Evolutionary conservation across 371 early-diverging fungal genomes (phyloP), one percentile per base, ranked within the genome.

Genomic region (Nematocida major): DNA sequence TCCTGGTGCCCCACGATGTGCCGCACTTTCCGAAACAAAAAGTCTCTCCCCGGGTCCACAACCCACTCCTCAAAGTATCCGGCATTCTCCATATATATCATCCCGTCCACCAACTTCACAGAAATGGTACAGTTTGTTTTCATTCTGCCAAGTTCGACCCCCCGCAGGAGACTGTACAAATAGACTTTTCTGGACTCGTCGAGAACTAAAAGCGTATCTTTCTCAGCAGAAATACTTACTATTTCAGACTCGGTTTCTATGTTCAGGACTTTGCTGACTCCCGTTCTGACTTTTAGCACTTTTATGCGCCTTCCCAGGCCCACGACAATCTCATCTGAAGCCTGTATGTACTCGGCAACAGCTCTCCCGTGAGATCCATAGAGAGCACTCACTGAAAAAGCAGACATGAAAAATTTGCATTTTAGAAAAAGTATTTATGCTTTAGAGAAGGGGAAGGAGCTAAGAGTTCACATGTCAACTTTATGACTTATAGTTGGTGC

Each of bases 131-230:
- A 42, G 4, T 61, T 54, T 4, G 22, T 18, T 1, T 4, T 5
- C 76, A 73, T 73, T 51, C 76, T 49, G n/a, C 76, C 76, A 32
- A 73, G 34, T 53, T 73, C 76, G 45, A 47, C 36, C 24, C 65
- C 50, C 32, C 65, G 65, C 15, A 3, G 4, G 15, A 73, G 54
- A 9, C 49, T 47, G 65, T 73, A 59, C 24, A 73, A 43, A 40
- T 73, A 73, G 28, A 73, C 54, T 54, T 53, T 61, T 1, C 76
- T 28, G 0, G 3, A n/a, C 20, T 4, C 7, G 22, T 73, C 76
- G 5, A 73, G 76, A 9, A 45, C 76, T 45, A 73, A 36, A 0
- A 73, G 50, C 7, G 65, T 26, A 2, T 54, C 65, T n/a, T 48
- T 47, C 0, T 73, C 76, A 1, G 65, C 65, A 15, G 62, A 73